These are phyloP conservation scores for Candida maesae DNA, from an alignment of 805 yeast genomes.

Conservation along the genomic window DNA sequence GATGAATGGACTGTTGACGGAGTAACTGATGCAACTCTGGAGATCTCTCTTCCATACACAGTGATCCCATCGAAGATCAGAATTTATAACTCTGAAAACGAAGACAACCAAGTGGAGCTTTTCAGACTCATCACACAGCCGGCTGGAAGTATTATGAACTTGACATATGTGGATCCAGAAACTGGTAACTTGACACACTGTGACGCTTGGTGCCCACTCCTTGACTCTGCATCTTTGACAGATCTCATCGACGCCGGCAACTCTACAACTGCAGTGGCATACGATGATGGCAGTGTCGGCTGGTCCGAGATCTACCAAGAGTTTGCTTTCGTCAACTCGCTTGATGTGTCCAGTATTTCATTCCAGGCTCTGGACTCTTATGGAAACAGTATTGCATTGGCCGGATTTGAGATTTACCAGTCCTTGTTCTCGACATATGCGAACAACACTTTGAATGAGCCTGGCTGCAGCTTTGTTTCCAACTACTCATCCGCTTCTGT, in stretches of 20 bases:
- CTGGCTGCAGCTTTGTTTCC: conserved; percentile 40
- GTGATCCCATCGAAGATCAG: conserved; percentile 69
- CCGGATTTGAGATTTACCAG: conserved; percentile 72
- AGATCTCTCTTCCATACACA: conserved; percentile 51
- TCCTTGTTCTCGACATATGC: conserved; percentile 59
- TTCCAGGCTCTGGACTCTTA: conserved; percentile 63
- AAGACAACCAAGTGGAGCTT: conserved; percentile 43
- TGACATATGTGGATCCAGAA: conserved; percentile 76
- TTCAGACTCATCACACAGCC: conserved; percentile 80
- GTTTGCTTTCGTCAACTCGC: conserved; percentile 69
- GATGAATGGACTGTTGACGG: conserved; percentile 51
- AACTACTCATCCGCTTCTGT: conserved; percentile 28
- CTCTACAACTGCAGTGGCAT: conserved; percentile 13
- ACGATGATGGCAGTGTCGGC: conserved; percentile 33
- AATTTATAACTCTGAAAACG: conserved; percentile 54
- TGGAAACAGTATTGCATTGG: conserved; percentile 64
- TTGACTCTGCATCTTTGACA: conserved; percentile 35
- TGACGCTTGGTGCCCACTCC: conserved; percentile 87
- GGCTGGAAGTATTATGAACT: conserved; percentile 84
- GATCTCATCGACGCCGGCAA: conserved; percentile 12
- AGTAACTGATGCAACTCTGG: conserved; percentile 59
- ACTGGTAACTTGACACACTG: conserved; percentile 58
- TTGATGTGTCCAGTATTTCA: conserved; percentile 58
- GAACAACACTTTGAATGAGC: conserved; percentile 65
- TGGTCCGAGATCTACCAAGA: conserved; percentile 60